Base-by-base conservation (phyloP, 2,329 filamentous ascomycete genomes). In the Fusarium vanettenii region DNA sequence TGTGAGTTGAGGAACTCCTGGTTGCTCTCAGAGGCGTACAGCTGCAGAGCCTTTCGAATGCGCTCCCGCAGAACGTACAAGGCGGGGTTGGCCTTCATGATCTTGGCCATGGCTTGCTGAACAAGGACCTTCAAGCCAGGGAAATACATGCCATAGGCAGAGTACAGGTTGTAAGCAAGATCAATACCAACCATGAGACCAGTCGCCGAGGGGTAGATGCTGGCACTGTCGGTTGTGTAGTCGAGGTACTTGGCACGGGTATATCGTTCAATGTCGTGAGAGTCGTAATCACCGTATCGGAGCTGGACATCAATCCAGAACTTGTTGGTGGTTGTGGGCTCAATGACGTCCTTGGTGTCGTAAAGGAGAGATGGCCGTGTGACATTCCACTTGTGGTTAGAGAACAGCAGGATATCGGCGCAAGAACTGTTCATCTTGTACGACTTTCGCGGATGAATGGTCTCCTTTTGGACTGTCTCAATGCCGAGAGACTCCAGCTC, bases 361-460 rank as follows among this genome's bases (percentile, higher is more conserved):
- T 97, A 98, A 5, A 99, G 87, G 78, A 98, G 90, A 4, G 96
- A 98, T 2, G 97, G 97, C 4, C 94, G 89, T 0, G 95, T 98
- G 62, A 99, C 95, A 73, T 97, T 98, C 97, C 97, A 99, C 84
- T 98, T 99, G 86, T 98, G 97, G 74, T 94, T 97, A 41, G 97
- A 96, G 81, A 99, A 99, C 11, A 99, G 90, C 64, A 98, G 89
- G 73, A 99, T 98, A 83, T 99, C 97, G 6, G 97, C 97, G 80
- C 97, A 98, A 67, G 96, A 98, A 80, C 95, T 98, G 88, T 99
- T 99, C 97, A 99, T 99, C 91, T 99, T 99, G 91, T 99, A 99
- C 6, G 95, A 98, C 86, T 99, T 99, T 90, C 97, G 91, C 62
- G 97, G 97, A 87, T 99, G 97, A 69, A 99, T 99, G 0, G 97